Evolutionary conservation across 805 yeast species (phyloP), one percentile per base, ranked within the genome.

Genomic region (Clavispora santaluciae): DNA sequence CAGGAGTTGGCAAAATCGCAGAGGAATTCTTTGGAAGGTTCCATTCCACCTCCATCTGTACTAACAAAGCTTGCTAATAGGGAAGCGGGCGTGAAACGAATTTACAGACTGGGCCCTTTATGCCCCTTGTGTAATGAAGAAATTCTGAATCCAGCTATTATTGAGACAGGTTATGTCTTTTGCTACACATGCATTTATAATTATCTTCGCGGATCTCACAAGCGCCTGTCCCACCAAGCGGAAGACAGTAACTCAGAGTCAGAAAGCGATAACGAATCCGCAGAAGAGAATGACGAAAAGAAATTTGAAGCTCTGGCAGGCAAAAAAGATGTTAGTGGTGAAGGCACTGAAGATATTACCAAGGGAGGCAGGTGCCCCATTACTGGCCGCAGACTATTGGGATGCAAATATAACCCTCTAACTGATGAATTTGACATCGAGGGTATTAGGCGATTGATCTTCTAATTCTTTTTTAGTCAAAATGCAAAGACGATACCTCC

Each of bases 141-240:
- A 13, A 76, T 89, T 11, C 75, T 75, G 23, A 88, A 86, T 52
- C 96, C 96, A 3, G 87, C 95, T 0, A 77, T 84, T 10, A 78
- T 91, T 25, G 98, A 90, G 57, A 88, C 98, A 0, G 99, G 99
- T 0, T 81, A 79, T 47, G 95, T 88, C 0, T 86, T 83, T 51
- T 89, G 96, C 61, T 89, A 90, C 60, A 79, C 86, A 10, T 93
- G 98, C 61, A 87, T 90, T 12, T 79, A 78, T 54, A 74, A 76
- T 36, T 76, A 77, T 54, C 66, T 90, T 34, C 69, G 76, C 22
- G 72, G 75, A 33, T 68, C 73, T 2, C 72, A 68, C 42, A 61
- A 61, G 30, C 63, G 62, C 9, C 6, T 53, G 50, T 17, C 53
- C 46, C 31, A 31, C 35, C n/a, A 45, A 41, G 33, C 29, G 12